Evolutionary conservation across 2,329 filamentous ascomycete species (phyloP).

Genomic region (Trichoderma afroharzianum): DNA sequence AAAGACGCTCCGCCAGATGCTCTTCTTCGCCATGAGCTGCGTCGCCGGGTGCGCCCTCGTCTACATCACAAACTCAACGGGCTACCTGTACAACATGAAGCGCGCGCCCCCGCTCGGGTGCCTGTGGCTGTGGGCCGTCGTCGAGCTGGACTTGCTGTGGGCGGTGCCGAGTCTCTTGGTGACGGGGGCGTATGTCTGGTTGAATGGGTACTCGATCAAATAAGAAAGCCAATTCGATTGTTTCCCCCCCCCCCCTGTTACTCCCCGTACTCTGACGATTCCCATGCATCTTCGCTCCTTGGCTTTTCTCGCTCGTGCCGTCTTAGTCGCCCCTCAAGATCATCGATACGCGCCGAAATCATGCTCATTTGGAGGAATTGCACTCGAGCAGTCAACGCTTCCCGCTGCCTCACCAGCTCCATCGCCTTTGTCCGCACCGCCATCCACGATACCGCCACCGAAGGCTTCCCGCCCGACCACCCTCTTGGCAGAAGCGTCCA

Average conservation of each 20-base stretch:
- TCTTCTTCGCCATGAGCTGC: constrained; percentile 63
- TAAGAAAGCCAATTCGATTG: constrained; percentile 3
- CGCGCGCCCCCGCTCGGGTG: constrained; percentile 83
- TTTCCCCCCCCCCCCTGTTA: no score
- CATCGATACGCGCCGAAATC: constrained; percentile 8
- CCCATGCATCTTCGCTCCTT: constrained; percentile 19
- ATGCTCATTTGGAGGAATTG: constrained; percentile 46
- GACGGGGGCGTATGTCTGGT: constrained; percentile 44
- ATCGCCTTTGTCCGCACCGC: constrained; percentile 42
- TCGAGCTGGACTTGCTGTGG: constrained; percentile 73
- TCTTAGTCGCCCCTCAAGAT: constrained; percentile 31
- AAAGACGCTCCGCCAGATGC: constrained; percentile 46
- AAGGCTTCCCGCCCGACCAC: constrained; percentile 36
- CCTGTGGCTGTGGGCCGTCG: constrained; percentile 87
- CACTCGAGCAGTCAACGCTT: constrained; percentile 42
- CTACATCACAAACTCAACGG: constrained; percentile 71
- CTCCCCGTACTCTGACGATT: neutral
- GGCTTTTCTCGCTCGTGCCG: constrained; percentile 30
- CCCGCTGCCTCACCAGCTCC: constrained; percentile 44
- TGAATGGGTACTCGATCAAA: constrained; percentile 46
- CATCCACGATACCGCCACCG: constrained; percentile 44
- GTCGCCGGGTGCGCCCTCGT: constrained; percentile 74
- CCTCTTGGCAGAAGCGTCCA: constrained; percentile 38
- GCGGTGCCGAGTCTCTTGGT: constrained; percentile 54
- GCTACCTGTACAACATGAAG: constrained; percentile 90